These are phyloP conservation scores for Rhypophila decipiens DNA, from an alignment of 495 filamentous ascomycete species.

Conservation along the genomic window DNA sequence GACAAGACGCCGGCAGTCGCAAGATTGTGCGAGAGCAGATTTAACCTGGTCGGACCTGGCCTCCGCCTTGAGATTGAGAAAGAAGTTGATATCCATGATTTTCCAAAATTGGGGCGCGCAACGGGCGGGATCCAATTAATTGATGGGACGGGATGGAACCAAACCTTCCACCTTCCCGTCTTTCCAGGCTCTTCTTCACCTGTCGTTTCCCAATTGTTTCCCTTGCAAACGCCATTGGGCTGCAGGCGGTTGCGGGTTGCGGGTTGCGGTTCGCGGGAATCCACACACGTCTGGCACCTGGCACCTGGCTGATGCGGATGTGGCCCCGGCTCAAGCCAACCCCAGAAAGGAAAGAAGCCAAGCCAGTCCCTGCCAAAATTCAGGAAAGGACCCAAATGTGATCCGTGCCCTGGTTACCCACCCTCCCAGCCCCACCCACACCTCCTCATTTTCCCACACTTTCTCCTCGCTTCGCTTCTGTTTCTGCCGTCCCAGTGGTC, in stretches of 20 bases:
- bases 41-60: neutral
- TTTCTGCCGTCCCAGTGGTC: conserved; percentile 1
- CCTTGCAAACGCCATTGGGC: conserved; percentile 3
- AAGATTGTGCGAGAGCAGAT: too few relatives aligned
- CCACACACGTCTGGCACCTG: neutral
- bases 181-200: too few relatives aligned
- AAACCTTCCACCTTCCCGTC: too few relatives aligned
- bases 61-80: neutral
- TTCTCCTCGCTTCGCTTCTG: neutral
- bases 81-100: neutral
- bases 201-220: neutral
- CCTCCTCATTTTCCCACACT: neutral
- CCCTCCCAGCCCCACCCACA: neutral
- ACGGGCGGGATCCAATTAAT: neutral
- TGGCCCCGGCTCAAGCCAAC: neutral
- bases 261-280: too few relatives aligned
- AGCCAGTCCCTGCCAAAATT: neutral
- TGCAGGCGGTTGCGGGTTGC: neutral
- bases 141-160: neutral
- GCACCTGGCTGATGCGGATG: conserved; percentile 1
- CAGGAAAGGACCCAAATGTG: too few relatives aligned
- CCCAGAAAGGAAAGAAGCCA: neutral
- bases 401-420: too few relatives aligned
- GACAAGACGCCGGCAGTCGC: neutral
- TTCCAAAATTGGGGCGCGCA: too few relatives aligned